phyloP scores from a whole-genome alignment of 1,284 basidiomycete genomes.

The Moesziomyces globuligerus region DNA sequence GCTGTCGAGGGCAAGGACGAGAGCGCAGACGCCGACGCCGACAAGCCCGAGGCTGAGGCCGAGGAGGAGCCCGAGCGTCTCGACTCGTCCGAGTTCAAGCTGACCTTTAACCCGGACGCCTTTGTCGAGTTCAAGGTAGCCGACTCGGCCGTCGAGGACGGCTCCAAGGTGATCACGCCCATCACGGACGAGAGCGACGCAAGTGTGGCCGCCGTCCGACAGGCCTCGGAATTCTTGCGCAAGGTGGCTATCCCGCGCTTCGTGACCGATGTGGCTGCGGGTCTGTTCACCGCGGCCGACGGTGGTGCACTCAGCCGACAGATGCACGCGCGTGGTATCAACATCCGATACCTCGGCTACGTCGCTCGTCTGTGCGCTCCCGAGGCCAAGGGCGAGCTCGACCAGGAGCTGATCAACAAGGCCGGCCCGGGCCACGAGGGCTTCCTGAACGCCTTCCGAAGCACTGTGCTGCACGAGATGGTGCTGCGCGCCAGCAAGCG shows the following conservation, averaged over 20 bases:
- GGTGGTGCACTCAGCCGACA: conserved; percentile 70
- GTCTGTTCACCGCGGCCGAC: conserved; percentile 70
- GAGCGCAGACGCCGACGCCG: conserved; percentile 24
- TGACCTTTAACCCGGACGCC: conserved; percentile 73
- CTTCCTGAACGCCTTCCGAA: conserved; percentile 58
- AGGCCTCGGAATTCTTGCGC: conserved; percentile 71
- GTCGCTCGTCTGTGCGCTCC: conserved; percentile 67
- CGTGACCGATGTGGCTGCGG: conserved; percentile 70
- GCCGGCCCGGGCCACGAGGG: conserved; percentile 62
- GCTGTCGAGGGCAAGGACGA: conserved; percentile 45
- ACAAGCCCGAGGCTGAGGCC: conserved; percentile 19
- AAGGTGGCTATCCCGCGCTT: conserved; percentile 69
- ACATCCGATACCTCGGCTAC: conserved; percentile 73
- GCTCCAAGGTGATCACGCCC: conserved; percentile 52
- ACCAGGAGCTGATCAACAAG: conserved; percentile 55
- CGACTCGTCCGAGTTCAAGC: conserved; percentile 69
- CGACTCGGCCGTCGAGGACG: conserved; percentile 32
- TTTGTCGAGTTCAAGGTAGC: conserved; percentile 69
- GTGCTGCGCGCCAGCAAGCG: conserved; percentile 72
- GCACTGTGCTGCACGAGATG: conserved; percentile 72
- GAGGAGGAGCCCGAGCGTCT: conserved; percentile 55
- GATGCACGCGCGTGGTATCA: conserved; percentile 73
- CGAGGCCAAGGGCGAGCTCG: conserved; percentile 67
- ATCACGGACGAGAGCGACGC: conserved; percentile 70
- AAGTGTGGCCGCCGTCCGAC: conserved; percentile 71